Conservation (phyloP, 306 rosid species). For the Quercus bicolor region DNA sequence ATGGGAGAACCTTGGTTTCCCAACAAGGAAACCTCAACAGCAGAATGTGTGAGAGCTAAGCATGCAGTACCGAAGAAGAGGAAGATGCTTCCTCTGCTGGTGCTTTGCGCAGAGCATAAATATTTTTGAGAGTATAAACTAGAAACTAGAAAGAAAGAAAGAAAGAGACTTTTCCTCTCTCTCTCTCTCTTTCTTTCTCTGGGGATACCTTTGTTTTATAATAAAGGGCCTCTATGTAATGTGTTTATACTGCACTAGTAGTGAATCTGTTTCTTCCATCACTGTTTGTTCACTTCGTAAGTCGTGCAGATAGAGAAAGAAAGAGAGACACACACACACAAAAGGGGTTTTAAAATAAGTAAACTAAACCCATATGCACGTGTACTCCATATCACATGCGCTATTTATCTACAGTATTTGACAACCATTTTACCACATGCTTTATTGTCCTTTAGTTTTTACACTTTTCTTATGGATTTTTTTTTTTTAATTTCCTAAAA, state of each 20-base stretch:
- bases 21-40: slow-evolving; percentile 31
- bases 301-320: slow-evolving; percentile 26
- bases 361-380: slow-evolving; percentile 42
- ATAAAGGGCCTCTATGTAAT: no score
- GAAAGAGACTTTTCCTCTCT: slow-evolving; percentile 18
- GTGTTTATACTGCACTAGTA: no score
- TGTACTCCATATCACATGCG: slow-evolving; percentile 65
- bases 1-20: slow-evolving; percentile 22
- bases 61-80: neutral
- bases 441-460: slow-evolving; percentile 24
- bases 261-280: slow-evolving; percentile 43
- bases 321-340: neutral
- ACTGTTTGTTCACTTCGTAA: slow-evolving; percentile 42
- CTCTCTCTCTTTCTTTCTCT: neutral
- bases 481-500: neutral
- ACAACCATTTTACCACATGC: slow-evolving; percentile 35
- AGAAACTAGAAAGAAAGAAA: slow-evolving; percentile 26
- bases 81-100: slow-evolving; percentile 23
- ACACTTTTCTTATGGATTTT: neutral
- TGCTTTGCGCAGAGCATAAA: slow-evolving; percentile 3
- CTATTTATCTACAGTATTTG: slow-evolving; percentile 20
- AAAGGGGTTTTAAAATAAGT: neutral
- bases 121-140: neutral
- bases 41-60: slow-evolving; percentile 37
- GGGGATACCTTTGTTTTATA: slow-evolving; percentile 11